Percentiles rank a stretch among this genome's conserved stretches.
These are phyloP conservation scores for Zea luxurians DNA, from an alignment of 176 grass and related monocot genomes.

Conservation along the genomic window DNA sequence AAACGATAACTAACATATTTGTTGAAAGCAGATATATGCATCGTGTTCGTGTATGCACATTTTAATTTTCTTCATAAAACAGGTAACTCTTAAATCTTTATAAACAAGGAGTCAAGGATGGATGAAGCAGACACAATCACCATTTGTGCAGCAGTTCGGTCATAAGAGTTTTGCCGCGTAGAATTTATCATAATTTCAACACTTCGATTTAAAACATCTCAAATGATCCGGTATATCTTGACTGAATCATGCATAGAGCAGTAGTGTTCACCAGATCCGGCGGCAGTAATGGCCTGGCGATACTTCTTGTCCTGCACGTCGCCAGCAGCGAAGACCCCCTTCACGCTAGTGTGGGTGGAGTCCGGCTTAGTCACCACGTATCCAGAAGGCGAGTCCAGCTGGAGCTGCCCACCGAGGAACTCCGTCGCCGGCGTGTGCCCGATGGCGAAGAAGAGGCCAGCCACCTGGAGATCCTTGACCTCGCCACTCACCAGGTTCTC, in stretches of 20 bases:
- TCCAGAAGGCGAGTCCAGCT: conserved; percentile 62
- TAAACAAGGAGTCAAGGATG: background rate
- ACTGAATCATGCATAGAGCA: background rate
- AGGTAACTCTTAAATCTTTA: background rate
- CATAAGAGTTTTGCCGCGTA: background rate
- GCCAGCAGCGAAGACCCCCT: conserved; percentile 81
- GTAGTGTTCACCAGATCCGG: conserved; percentile 68
- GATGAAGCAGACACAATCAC: background rate
- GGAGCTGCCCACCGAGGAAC: conserved; percentile 85
- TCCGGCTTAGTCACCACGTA: conserved; percentile 73
- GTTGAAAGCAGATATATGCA: background rate
- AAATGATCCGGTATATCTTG: background rate
- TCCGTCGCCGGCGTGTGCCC: conserved; percentile 86
- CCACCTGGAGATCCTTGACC: conserved; percentile 60
- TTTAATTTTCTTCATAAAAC: too few relatives aligned
- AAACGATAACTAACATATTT: background rate
- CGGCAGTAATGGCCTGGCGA: conserved; percentile 86
- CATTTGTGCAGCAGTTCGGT: background rate
- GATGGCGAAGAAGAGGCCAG: conserved; percentile 88
- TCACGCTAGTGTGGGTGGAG: conserved; percentile 79
- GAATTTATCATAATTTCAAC: background rate
- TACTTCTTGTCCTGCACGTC: conserved; percentile 98
- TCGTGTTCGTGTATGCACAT: too few relatives aligned
- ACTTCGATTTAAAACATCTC: background rate
- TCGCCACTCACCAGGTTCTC: conserved; percentile 64